Percentiles rank a stretch among this genome's conserved stretches.
Evolutionary conservation across 2,329 filamentous ascomycete genomes (phyloP).

Genomic region (Hirsutella minnesotensis): DNA sequence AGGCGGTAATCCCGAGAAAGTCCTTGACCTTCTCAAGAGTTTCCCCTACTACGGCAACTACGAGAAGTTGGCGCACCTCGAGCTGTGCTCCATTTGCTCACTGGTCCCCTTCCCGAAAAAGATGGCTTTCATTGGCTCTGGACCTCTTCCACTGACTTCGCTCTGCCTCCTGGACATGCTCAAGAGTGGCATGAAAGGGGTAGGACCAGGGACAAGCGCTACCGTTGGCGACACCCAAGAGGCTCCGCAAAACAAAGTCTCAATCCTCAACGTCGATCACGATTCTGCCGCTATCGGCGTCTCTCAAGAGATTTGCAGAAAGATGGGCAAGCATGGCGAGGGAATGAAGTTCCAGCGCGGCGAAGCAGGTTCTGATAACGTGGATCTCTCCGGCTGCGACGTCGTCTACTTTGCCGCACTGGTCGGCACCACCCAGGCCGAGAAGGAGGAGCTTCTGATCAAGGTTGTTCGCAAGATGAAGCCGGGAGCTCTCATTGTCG

Average conservation of each 20-base stretch:
- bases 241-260: background rate
- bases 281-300: background rate
- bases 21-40: background rate
- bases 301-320: background rate
- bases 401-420: background rate
- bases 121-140: background rate
- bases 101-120: background rate
- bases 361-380: background rate
- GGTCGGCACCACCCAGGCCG: background rate
- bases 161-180: background rate
- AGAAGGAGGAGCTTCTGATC: background rate
- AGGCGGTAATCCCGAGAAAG: background rate
- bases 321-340: background rate
- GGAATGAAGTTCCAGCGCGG: background rate
- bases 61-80: background rate
- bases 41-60: conserved; percentile 1
- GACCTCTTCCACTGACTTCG: background rate
- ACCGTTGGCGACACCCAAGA: background rate
- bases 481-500: background rate
- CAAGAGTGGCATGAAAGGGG: background rate
- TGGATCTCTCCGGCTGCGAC: background rate
- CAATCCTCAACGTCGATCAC: background rate
- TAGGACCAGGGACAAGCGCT: background rate
- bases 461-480: background rate
- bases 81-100: background rate